A percentile compares a stretch with the other conserved stretches of the same genome.
Evolutionary conservation across 106 monocot species (phyloP).

Genomic region (Platanthera zijinensis): DNA sequence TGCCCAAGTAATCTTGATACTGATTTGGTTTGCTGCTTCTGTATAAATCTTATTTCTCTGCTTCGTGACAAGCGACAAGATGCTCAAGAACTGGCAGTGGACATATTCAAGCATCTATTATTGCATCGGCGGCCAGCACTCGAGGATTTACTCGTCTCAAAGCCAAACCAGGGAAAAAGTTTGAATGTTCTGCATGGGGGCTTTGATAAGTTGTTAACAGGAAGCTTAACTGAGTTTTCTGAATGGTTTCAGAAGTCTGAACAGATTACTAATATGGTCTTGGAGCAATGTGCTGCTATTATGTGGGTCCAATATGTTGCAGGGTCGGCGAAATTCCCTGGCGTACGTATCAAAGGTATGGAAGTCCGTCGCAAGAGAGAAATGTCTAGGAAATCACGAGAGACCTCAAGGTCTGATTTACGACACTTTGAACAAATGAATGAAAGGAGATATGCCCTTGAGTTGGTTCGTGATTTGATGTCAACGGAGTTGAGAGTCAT

Average conservation of each 20-base stretch:
- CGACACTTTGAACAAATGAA: conserved; percentile 71
- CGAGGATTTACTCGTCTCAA: conserved; percentile 81
- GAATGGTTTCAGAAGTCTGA: conserved; percentile 79
- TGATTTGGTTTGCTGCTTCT: conserved; percentile 91
- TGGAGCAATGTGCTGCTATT: conserved; percentile 82
- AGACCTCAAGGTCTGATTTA: conserved; percentile 55
- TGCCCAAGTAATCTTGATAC: conserved; percentile 91
- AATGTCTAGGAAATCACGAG: conserved; percentile 67
- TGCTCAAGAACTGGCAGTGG: conserved; percentile 53
- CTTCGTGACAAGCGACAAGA: conserved; percentile 56
- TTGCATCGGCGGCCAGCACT: conserved; percentile 72
- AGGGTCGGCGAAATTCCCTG: conserved; percentile 83
- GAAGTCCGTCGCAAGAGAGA: conserved; percentile 86
- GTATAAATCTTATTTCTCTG: conserved; percentile 76
- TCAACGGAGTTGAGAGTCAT: conserved; percentile 87
- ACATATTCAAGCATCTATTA: conserved; percentile 72
- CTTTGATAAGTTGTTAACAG: conserved; percentile 87
- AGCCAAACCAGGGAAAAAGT: conserved; percentile 56
- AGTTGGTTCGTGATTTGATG: conserved; percentile 83
- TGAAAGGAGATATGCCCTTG: conserved; percentile 77
- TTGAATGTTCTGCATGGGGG: conserved; percentile 84
- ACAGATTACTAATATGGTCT: conserved; percentile 53
- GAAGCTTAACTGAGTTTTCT: conserved; percentile 53
- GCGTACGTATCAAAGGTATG: conserved; percentile 86
- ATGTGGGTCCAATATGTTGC: conserved; percentile 84